A percentile compares a stretch with the other conserved stretches of the same genome.
These are phyloP conservation scores for Amyloporia xantha DNA, from an alignment of 768 basidiomycete species.

Conservation along the genomic window DNA sequence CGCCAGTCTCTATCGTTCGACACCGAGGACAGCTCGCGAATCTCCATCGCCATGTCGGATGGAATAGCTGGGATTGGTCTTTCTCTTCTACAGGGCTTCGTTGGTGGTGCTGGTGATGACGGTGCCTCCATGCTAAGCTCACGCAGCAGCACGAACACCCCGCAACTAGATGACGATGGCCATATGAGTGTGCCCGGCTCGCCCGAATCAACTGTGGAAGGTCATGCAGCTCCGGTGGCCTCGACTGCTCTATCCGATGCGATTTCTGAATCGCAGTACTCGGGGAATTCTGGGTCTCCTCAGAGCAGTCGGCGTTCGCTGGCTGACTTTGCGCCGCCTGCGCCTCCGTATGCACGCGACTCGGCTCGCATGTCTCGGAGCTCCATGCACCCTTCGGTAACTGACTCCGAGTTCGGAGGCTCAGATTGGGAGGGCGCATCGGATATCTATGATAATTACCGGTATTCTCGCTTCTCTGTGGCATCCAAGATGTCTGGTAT, in stretches of 20 bases:
- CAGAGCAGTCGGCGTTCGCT: slow-evolving; percentile 3
- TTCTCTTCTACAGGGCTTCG: slow-evolving; percentile 50
- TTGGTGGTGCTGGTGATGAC: slow-evolving; percentile 30
- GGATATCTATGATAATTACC: slow-evolving; percentile 78
- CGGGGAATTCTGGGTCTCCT: slow-evolving; percentile 5
- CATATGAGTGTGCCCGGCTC: not conserved
- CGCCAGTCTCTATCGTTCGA: slow-evolving; percentile 2
- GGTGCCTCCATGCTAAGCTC: slow-evolving; percentile 12
- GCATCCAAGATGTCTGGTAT: slow-evolving; percentile 33
- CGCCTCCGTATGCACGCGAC: slow-evolving; percentile 6
- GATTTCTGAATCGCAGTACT: slow-evolving; percentile 11
- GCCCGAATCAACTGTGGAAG: slow-evolving; percentile 8
- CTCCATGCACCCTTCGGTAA: slow-evolving; percentile 8
- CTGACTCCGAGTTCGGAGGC: slow-evolving; percentile 22
- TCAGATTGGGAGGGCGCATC: slow-evolving; percentile 61
- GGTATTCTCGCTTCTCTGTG: slow-evolving; percentile 59
- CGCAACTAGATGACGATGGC: slow-evolving; percentile 1
- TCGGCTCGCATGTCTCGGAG: not conserved
- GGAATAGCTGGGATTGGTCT: slow-evolving; percentile 66
- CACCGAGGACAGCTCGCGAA: slow-evolving; percentile 20
- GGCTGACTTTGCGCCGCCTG: slow-evolving; percentile 9
- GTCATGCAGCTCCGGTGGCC: not conserved
- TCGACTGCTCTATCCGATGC: not conserved
- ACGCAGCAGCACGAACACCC: slow-evolving; percentile 6
- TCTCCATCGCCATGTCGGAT: slow-evolving; percentile 41